Evolutionary conservation across 31 red algal species (phyloP), one percentile per base, ranked within the genome.

Genomic region (Endocladia muricata): DNA sequence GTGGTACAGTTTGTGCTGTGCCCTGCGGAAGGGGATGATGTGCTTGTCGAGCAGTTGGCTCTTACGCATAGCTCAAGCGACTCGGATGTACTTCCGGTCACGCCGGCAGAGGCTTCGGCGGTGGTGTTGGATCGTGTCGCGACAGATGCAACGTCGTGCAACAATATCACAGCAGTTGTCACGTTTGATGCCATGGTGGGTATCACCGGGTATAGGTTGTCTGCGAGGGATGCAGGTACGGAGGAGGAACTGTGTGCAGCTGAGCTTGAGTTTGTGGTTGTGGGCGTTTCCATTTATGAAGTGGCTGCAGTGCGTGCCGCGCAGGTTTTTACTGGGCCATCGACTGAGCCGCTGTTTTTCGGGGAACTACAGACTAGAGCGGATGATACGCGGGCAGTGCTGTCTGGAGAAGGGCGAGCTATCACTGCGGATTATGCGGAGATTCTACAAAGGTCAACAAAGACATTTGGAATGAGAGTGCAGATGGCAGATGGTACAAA

Each of bases 401-500:
- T 63, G 33, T 85, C 89, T 31, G 89, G 89, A 11, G 39, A 43
- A 28, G 56, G 61, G 17, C 78, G 74, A 34, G 58, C 23, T 5
- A 38, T 84, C 37, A 47, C 67, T 22, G 29, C 65, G 11, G 39
- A 76, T 32, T 91, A 84, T 37, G 44, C 49, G 4, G 72, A 84
- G 40, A 51, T 84, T 28, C 61, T 91, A 4, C 59, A 59, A 30
- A 42, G 61, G 8, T 51, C 34, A 19, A 54, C 25, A 25, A 57
- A 43, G 28, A 32, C 52, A 2, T 66, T 91, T 15, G 36, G 41
- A 31, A 66, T 83, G 21, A 44, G 33, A 26, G 63, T 83, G 21
- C 88, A 91, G 73, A 84, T 78, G 48, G 73, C 74, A 13, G 79
- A 91, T 41, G 88, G 88, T n/a, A 72, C 73, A 22, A 54, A 67